Evolutionary conservation across 176 grass and related monocot species (phyloP), one percentile per base, ranked within the genome.

Genomic region (Eragrostis nindensis): DNA sequence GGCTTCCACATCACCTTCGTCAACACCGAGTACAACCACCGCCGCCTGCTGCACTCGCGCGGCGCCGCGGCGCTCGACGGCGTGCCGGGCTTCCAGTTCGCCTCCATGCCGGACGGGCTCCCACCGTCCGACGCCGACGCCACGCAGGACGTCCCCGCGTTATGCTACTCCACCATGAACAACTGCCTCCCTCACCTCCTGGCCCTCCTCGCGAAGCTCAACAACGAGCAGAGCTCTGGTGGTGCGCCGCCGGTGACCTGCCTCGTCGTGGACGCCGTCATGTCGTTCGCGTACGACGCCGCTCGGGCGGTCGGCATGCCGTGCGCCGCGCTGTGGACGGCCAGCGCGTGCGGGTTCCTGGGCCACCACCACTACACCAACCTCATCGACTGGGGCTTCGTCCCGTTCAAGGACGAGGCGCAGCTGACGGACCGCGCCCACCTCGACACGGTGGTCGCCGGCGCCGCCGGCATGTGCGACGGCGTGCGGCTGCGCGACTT

Each of bases 1-100:
- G 93, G 90, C 45, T 90, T 95, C 85, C 84, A 86, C 70, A 61
- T 97, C 73, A 93, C 76, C 59, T 88, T 83, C 68, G 80, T 88
- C 68, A 88, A 83, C 74, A 88, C 49, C 41, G 86, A 88, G 74
- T 88, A 57, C 80, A 88, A 88, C 80, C 80, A 79, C 60, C 57
- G 49, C 3, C 80, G 88, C 7, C 73, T 93, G 45, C 81, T 91
- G 38, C 46, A 21, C 12, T 62, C 84, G 0, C 68, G 82, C 7
- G 81, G 83, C 9, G 27, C 76, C 49, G 60, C 40, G 11, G 75
- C 87, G 22, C 87, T 92, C 5, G 43, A 66, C 30, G 74, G 87
- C 76, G 62, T 92, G 9, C 68, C 79, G 0, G 82, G 88, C 11
- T 94, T 94, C 81, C 61, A 18, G 9, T 93, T 90, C 62, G 81